Evolutionary conservation across 345 rosid genomes (phyloP).

Genomic region (Microcos paniculata): DNA sequence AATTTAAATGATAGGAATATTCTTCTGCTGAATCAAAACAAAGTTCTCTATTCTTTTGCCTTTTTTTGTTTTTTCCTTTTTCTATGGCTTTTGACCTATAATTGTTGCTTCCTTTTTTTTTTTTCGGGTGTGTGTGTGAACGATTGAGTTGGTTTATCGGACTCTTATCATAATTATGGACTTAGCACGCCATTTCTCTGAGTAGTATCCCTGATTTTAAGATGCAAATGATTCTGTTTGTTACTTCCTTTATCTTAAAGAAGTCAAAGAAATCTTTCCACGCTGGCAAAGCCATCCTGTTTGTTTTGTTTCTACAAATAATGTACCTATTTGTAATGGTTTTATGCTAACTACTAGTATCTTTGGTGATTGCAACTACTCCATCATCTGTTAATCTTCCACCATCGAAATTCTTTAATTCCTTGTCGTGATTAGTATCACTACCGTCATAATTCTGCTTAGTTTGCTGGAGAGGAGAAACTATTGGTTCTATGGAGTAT

Average conservation of each 20-base stretch:
- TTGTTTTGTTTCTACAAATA: background rate
- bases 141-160: constrained; percentile 35
- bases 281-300: constrained; percentile 4
- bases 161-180: constrained; percentile 27
- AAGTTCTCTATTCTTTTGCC: background rate
- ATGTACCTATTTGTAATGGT: background rate
- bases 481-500: constrained; percentile 1
- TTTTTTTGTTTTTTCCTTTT: background rate
- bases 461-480: constrained; percentile 10
- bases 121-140: constrained; percentile 8
- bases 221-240: constrained; percentile 22
- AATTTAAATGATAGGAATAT: constrained; percentile 4
- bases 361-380: background rate
- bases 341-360: background rate
- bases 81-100: constrained; percentile 14
- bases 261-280: constrained; percentile 15
- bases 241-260: constrained; percentile 15
- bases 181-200: constrained; percentile 20
- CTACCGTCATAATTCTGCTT: background rate
- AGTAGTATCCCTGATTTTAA: background rate
- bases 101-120: background rate
- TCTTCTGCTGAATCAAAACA: constrained; percentile 18
- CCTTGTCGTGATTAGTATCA: constrained; percentile 3
- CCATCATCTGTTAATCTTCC: background rate
- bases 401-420: background rate